Percentiles rank a stretch among this genome's conserved stretches.
These are phyloP conservation scores for Taphrina sp. DNA, from an alignment of 1,139 yeast species.

Conservation along the genomic window DNA sequence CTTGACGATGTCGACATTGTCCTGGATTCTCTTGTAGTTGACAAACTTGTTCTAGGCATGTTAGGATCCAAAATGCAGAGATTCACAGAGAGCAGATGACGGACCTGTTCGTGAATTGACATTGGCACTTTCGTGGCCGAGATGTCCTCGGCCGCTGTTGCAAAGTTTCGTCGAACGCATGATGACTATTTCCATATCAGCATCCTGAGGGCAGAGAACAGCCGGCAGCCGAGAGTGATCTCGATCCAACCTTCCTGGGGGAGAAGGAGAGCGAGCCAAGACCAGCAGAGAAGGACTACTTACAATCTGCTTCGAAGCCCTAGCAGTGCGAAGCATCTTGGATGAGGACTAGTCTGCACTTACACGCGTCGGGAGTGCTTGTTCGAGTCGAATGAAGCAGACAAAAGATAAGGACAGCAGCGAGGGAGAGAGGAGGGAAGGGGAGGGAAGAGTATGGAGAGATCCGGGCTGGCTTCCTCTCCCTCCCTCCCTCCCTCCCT, in stretches of 20 bases:
- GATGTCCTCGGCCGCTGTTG: slow-evolving; percentile 30
- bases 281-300: not conserved
- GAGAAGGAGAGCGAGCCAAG: not conserved
- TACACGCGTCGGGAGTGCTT: no score
- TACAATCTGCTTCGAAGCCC: slow-evolving; percentile 18
- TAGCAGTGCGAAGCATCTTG: slow-evolving; percentile 19
- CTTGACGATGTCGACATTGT: slow-evolving; percentile 82
- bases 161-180: slow-evolving; percentile 21
- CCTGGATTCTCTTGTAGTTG: slow-evolving; percentile 45
- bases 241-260: not conserved
- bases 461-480: no score
- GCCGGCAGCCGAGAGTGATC: not conserved
- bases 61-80: no score
- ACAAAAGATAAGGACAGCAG: not conserved
- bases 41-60: slow-evolving; percentile 29
- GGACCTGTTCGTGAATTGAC: slow-evolving; percentile 29
- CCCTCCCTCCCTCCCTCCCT: no score
- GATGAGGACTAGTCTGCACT: no score
- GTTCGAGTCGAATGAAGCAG: no score
- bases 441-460: no score
- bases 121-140: slow-evolving; percentile 29
- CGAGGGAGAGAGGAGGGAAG: not conserved
- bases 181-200: slow-evolving; percentile 6
- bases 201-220: not conserved
- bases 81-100: not conserved